Evolutionary conservation across 2,329 filamentous ascomycete genomes (phyloP), one percentile per base, ranked within the genome.

Genomic region (Pseudocercospora crystallina): DNA sequence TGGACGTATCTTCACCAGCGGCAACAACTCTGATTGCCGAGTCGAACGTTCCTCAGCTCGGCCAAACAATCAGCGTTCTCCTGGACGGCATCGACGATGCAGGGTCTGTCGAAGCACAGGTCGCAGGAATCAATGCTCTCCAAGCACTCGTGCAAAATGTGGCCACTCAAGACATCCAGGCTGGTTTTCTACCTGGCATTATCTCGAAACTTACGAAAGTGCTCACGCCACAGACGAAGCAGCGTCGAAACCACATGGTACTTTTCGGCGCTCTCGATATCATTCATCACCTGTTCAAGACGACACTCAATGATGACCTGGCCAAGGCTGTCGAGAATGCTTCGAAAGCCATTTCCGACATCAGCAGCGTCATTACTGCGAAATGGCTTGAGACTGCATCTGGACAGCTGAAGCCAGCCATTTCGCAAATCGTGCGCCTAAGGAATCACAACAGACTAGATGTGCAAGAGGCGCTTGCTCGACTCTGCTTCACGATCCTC

Each of bases 161-260:
- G 37, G 83, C 80, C 45, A 86, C 94, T 61, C 80, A 80, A 40
- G 80, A 87, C n/a, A 83, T 88, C 2, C 75, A 95, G 49, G 89
- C 90, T 8, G 91, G 82, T 54, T 94, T 99, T 63, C 77, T 97
- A 36, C 94, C 95, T 0, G 90, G 91, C 8, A 89, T 89, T 0
- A 82, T 96, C 0, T 97, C 94, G 2, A 83, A 84, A 1, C 73
- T 99, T 17, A 85, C 87, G 2, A 91, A 86, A 62, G 74, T 90
- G 0, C 72, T 95, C 43, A 85, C 87, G 4, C 83, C 83, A 0
- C 87, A 85, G 0, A 81, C 78, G n/a, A 76, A 80, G 35, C 78
- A 80, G 58, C 77, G 81, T 42, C 75, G 81, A 31, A 76, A 79
- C 41, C 84, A 79, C 58, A 81, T 78, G 35, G 80, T 95, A 0